Conservation (phyloP, 75 land plant genomes). For the Picea glauca region DNA sequence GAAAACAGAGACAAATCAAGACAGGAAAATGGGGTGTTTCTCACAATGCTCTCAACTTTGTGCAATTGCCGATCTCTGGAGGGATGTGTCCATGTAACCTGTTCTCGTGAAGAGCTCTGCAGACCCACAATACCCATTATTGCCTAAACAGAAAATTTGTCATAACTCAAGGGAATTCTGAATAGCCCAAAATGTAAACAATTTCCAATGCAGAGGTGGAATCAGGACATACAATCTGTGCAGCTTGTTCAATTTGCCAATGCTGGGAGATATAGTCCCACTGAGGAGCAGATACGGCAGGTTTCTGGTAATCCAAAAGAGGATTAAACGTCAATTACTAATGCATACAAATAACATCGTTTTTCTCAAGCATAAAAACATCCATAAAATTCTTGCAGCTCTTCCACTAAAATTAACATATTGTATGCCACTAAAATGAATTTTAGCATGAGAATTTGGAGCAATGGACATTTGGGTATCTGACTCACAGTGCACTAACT, state of each 20-base stretch:
- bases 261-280: conserved; percentile 72
- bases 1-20: conserved; percentile 1
- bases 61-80: conserved; percentile 67
- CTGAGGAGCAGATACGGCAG: conserved; percentile 70
- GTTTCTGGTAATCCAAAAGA: conserved; percentile 37
- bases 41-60: conserved; percentile 78
- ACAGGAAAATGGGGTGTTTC: conserved; percentile 9
- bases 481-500: conserved; percentile 50
- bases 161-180: not conserved
- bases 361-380: too few species aligned
- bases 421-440: too few species aligned
- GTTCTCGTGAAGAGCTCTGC: conserved; percentile 84
- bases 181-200: not conserved
- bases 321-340: not conserved
- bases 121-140: not conserved
- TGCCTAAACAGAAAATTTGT: not conserved
- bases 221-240: conserved; percentile 64
- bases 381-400: too few species aligned
- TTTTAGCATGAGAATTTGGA: not conserved
- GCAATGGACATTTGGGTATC: not conserved
- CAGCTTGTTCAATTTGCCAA: conserved; percentile 69
- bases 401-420: too few species aligned
- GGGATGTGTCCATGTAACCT: conserved; percentile 79
- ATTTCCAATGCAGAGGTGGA: conserved; percentile 2
- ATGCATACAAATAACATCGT: not conserved